Evolutionary conservation across 2,329 filamentous ascomycete species (phyloP).

Genomic region (Pseudocercospora ulei): DNA sequence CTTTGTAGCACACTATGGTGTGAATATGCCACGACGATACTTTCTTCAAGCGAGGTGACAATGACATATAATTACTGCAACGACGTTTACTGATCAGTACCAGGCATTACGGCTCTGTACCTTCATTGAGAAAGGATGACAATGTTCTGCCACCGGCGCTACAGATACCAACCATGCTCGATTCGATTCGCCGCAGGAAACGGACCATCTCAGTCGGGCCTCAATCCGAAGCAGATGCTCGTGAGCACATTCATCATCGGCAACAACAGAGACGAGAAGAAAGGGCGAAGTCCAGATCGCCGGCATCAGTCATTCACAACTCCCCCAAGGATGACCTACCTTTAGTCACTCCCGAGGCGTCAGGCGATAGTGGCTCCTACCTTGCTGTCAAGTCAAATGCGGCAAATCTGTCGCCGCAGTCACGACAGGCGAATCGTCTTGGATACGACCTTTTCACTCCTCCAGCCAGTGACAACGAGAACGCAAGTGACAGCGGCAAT

Average conservation of each 20-base stretch:
- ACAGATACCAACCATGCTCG: conserved; percentile 72
- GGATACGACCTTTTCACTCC: conserved; percentile 34
- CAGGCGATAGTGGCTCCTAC: conserved; percentile 13
- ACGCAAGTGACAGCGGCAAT: conserved; percentile 26
- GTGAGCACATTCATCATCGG: conserved; percentile 86
- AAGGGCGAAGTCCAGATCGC: conserved; percentile 12
- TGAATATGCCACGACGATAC: conserved; percentile 76
- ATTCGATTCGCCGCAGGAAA: conserved; percentile 68
- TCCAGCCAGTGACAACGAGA: conserved; percentile 28
- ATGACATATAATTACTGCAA: not conserved
- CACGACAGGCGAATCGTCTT: conserved; percentile 28
- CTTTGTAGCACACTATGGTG: conserved; percentile 65
- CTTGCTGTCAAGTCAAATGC: conserved; percentile 12
- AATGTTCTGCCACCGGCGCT: conserved; percentile 85
- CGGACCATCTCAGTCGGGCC: conserved; percentile 83
- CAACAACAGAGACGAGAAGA: conserved; percentile 55
- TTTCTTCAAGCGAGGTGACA: conserved; percentile 72
- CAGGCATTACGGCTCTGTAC: conserved; percentile 73
- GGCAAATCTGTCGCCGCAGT: conserved; percentile 28
- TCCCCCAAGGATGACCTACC: conserved; percentile 4
- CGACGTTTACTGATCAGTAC: not conserved
- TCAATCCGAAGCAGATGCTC: conserved; percentile 90
- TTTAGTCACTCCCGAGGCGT: conserved; percentile 18
- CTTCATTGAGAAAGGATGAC: conserved; percentile 61
- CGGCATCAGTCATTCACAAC: conserved; percentile 11